Base-by-base conservation (phyloP, 2,329 filamentous ascomycete genomes). In the Verticillium isaacii region DNA sequence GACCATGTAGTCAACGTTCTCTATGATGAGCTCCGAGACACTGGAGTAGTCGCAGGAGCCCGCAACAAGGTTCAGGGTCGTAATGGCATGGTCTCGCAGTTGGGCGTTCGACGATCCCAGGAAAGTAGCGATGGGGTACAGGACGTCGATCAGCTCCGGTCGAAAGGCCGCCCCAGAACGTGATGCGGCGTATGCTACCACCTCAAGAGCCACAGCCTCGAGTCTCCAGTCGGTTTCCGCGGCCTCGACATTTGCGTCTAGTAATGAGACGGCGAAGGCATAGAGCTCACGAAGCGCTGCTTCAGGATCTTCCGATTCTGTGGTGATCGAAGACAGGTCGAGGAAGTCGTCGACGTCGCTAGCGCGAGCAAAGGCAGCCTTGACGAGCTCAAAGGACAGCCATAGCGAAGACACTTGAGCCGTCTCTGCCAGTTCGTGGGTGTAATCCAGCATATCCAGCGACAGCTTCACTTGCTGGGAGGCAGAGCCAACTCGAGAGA, bases 1-100 rank as follows among this genome's bases (percentile, higher is more conserved):
- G 64, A 98, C 89, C 76, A 99, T 90, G 73, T 99, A 99, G 74
- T 99, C 95, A 17, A 92, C 93, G 64, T 99, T 99, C 59, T 90
- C 87, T 32, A 98, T 85, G 45, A 99, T 89, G 66, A 99, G 79
- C 17, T 91, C 87, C 32, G 89, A 89, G 5, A 94, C 89, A 68
- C 83, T 88, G 0, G 71, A 64, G 69, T 98, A 99, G 2, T 85
- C 86, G 68, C 92, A 97, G 0, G 89, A 83, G 2, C 75, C 71
- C 1, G 94, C 89, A n/a, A 97, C 80, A 19, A 87, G 85, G 69
- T 97, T 95, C 15, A 99, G 81, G 39, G 91, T 90, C 4, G 87
- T 85, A 65, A 97, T 89, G 5, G 94, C 92, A 73, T 98, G 93
- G 36, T 86, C 84, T 66, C 93, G 89, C 17, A 99, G 79, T 32